Evolutionary conservation across 129 eudicot species (phyloP), one percentile per base, ranked within the genome.

Genomic region (Pittosporum tobira): DNA sequence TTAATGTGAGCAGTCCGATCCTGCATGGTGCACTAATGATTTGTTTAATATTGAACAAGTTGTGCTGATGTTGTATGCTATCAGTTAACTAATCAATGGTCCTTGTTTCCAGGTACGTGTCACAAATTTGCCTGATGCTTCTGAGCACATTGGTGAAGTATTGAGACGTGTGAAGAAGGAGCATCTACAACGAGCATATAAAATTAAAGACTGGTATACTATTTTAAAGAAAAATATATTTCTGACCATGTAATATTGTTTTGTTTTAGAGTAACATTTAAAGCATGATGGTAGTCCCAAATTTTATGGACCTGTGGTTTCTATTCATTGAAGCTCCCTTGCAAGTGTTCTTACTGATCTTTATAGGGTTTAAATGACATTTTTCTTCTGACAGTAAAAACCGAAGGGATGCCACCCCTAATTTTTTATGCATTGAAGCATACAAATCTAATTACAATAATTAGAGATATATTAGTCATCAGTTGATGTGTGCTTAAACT

Each of bases 91-190:
- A 40, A 40, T 40, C 4, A 40, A 40, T 48, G 31, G 5, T 12
- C 42, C 49, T 51, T 38, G 31, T 59, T 0, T 49, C 40, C 77
- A 89, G 97, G 97, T 90, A 23, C 95, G 99, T 57, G 99, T 93
- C 29, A 79, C 99, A 61, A 93, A 93, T 73, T 73, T 93, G 77
- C 85, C 73, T 30, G 96, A 91, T 68, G 96, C 98, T 34, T 59
- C 98, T 18, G 98, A 86, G 76, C 98, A 91, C 69, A 88, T 93
- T 57, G 94, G 99, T 49, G 96, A 93, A 71, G 99, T 87, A 47
- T 66, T 93, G 62, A 79, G 79, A 48, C 96, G 96, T 20, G 99
- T 93, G 44, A 93, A 93, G 73, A 83, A 71, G 72, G 91, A 93
- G 79, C 96, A 93, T 63, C 73, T 93, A 19, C 58, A 61, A 71